A percentile compares a stretch with the other conserved stretches of the same genome.
Conservation (phyloP, 495 filamentous ascomycete species). For the Daldinia bambusicola region DNA sequence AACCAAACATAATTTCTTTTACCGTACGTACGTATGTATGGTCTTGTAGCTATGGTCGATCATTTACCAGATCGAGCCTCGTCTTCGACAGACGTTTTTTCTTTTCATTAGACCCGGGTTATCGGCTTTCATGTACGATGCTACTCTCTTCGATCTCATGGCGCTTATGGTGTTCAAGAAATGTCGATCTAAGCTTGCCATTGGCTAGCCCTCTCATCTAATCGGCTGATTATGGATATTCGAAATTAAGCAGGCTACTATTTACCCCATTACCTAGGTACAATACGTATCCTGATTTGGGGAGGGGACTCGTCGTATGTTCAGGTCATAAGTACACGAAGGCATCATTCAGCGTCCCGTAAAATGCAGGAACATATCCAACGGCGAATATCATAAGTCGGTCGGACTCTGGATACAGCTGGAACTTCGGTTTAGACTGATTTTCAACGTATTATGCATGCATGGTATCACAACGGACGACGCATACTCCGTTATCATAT, state of each 20-base stretch:
- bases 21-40: constrained; percentile 2
- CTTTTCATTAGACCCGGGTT: constrained; percentile 29
- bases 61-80: constrained; percentile 13
- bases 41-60: constrained; percentile 3
- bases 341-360: neutral
- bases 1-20: constrained; percentile 8
- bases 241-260: constrained; percentile 1
- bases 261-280: neutral
- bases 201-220: constrained; percentile 1
- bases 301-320: constrained; percentile 1
- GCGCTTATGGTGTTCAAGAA: constrained; percentile 14
- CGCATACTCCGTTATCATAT: constrained; percentile 8
- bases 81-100: neutral
- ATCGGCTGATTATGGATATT: neutral
- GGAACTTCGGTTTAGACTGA: constrained; percentile 8
- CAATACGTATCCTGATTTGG: neutral
- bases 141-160: constrained; percentile 17
- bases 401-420: constrained; percentile 14
- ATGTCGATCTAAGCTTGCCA: neutral
- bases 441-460: constrained; percentile 27
- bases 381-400: neutral
- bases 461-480: constrained; percentile 9
- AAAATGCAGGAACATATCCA: neutral
- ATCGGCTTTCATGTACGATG: constrained; percentile 31
- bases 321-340: neutral